These are phyloP conservation scores for Rhodomyrtus tomentosa DNA, from an alignment of 345 rosid species.

Conservation along the genomic window DNA sequence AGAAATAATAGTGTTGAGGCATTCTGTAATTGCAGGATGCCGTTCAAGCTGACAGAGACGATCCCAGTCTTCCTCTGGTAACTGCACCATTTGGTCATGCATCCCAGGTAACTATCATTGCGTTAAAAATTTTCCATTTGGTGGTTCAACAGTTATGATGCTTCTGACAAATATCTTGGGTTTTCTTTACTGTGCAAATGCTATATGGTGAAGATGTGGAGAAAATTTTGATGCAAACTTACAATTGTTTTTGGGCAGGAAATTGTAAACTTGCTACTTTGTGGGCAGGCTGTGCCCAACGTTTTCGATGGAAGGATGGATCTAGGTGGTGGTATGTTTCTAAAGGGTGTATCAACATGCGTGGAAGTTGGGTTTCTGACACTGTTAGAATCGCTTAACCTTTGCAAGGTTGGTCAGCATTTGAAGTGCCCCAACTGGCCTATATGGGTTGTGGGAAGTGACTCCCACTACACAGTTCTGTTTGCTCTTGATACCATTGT, in stretches of 20 bases:
- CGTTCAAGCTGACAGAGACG: slow-evolving; percentile 92
- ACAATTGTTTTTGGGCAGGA: slow-evolving; percentile 46
- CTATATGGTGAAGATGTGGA: background rate
- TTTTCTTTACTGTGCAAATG: background rate
- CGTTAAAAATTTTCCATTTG: background rate
- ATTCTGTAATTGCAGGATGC: slow-evolving; percentile 32
- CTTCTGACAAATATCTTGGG: background rate
- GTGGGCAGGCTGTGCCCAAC: slow-evolving; percentile 95
- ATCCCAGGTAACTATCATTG: slow-evolving; percentile 57
- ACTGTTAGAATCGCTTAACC: slow-evolving; percentile 81
- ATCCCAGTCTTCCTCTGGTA: slow-evolving; percentile 80
- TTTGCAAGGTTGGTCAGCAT: slow-evolving; percentile 93
- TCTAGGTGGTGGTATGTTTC: slow-evolving; percentile 92
- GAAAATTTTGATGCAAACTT: background rate
- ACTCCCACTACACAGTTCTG: slow-evolving; percentile 92
- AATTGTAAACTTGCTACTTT: slow-evolving; percentile 83
- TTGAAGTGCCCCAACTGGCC: slow-evolving; percentile 96
- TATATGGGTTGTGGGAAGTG: slow-evolving; percentile 99
- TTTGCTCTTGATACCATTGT: slow-evolving; percentile 82
- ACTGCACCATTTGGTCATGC: slow-evolving; percentile 99
- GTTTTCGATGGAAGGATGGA: slow-evolving; percentile 97
- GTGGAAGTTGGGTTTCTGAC: slow-evolving; percentile 99
- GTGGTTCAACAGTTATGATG: background rate
- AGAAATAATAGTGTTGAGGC: background rate
- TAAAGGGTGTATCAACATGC: slow-evolving; percentile 65